Evolutionary conservation across 805 yeast genomes (phyloP), one percentile per base, ranked within the genome.

Genomic region (Yamadazyma takamatsuzukensis): DNA sequence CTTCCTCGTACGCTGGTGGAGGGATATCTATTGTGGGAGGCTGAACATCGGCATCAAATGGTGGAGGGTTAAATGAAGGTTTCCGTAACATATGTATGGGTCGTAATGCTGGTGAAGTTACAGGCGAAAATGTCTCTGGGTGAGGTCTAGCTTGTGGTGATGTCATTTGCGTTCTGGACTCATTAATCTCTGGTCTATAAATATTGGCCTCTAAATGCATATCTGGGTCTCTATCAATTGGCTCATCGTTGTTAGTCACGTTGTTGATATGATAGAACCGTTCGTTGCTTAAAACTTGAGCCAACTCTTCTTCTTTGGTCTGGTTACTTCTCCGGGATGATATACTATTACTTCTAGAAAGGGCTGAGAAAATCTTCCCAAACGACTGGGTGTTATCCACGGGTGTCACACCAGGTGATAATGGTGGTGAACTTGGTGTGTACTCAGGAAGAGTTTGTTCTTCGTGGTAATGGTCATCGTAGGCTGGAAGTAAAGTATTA

Each of bases 401-500:
- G 0, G 78, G 62, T 9, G 59, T 64, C 3, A 76, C 78, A 2
- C 64, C 75, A 1, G 84, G 83, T 1, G 81, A 75, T 12, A 68
- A 42, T 6, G 78, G 73, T 6, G 80, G 79, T 1, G 76, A 59
- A 14, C 35, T 12, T 2, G 48, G 42, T 1, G 59, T 30, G 32
- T 53, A 56, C 16, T 39, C 46, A 2, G 64, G 64, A 14, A 51
- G 38, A 27, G 37, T 43, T 19, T 41, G 12, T 4, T 18, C 28
- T 3, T 32, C 30, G 4, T 43, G 41, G 8, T 40, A 18, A 34
- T 42, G 37, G 37, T 43, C 48, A 29, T 74, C 78, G 53, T 84
- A 84, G 5, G 86, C 80, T 4, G 95, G 95, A 27, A 84, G 59
- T 23, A 83, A 54, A 1, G 90, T 83, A 47, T 83, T 83, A 4